A percentile compares a stretch with the other conserved stretches of the same genome.
phyloP scores from a whole-genome alignment of 1,284 basidiomycete genomes.

The Trametes versicolor region DNA sequence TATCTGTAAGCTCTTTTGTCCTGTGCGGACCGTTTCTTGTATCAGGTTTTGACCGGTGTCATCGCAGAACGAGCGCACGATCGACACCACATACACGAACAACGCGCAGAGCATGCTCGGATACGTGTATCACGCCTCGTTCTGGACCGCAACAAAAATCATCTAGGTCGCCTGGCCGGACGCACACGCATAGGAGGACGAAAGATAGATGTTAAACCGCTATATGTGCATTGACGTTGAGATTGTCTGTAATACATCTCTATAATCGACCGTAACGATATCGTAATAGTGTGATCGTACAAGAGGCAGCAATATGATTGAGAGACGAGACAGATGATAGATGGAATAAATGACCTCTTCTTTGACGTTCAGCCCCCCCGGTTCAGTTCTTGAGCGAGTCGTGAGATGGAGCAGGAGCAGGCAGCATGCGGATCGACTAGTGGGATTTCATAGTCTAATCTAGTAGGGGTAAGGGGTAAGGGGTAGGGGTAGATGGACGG shows the following conservation, averaged over 20 bases:
- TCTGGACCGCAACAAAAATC: conserved; percentile 85
- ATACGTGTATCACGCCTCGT: conserved; percentile 86
- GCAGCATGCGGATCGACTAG: background rate
- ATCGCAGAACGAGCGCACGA: conserved; percentile 77
- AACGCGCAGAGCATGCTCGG: conserved; percentile 87
- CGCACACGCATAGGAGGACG: no score
- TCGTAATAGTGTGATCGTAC: background rate
- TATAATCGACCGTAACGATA: background rate
- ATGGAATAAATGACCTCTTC: background rate
- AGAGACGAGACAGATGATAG: background rate
- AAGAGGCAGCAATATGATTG: background rate
- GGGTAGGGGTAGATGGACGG: background rate
- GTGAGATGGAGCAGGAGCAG: background rate
- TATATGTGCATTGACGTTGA: background rate
- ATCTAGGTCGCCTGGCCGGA: conserved; percentile 13
- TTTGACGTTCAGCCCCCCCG: background rate
- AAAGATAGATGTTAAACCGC: background rate
- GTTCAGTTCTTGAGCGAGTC: background rate
- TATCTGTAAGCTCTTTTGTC: conserved; percentile 45
- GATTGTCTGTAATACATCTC: background rate
- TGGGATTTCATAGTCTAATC: background rate
- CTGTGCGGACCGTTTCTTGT: background rate
- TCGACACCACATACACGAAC: conserved; percentile 90
- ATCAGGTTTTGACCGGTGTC: background rate
- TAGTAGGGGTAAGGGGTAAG: background rate